Evolutionary conservation across 441 rosid species (phyloP), one percentile per base, ranked within the genome.

Genomic region (Pelargonium australe): DNA sequence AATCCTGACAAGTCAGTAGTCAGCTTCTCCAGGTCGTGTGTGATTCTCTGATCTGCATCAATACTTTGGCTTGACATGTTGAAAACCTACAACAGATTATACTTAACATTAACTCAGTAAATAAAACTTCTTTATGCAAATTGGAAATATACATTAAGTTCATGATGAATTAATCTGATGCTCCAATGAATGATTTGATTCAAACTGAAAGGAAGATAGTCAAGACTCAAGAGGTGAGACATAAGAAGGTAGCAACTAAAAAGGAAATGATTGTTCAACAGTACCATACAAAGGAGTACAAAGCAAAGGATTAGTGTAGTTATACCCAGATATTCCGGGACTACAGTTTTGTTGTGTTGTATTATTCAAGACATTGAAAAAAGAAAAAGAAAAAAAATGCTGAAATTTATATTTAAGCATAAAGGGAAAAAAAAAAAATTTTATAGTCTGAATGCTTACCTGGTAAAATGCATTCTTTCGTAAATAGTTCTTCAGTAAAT

Each of bases 1-100:
- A 96, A 76, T 69, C 98, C 96, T 40, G 99, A 85, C 73, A 96
- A 82, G 79, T 93, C 97, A 19, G 84, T 65, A 37, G 98, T 85
- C 75, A 96, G 81, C 80, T 92, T 96, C 72, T 93, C 99, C 63
- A 96, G 89, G 87, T 96, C 99, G 64, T 87, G 88, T 66, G 98
- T 96, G 68, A 96, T 80, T 82, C 99, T 85, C 82, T 96, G 99
- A 78, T 96, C 99, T 7, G 97, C 98, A 82, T 95, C 99, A 70
- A 95, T 83, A 65, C 76, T 84, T 86, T 85, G 85, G 80, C 86
- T 88, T 14, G 98, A 89, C 96, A 91, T 85, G 80, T 91, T 78
- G 83, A 95, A 92, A 68, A 95, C 94, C 99, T 94, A 78, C 70
- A 75, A 71, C 28, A 77, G 37, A 69, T 34, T 2, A 51, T n/a